A percentile compares a stretch with the other conserved stretches of the same genome.
Conservation (phyloP, 2,329 filamentous ascomycete genomes). For the Rhinocladiella similis region DNA sequence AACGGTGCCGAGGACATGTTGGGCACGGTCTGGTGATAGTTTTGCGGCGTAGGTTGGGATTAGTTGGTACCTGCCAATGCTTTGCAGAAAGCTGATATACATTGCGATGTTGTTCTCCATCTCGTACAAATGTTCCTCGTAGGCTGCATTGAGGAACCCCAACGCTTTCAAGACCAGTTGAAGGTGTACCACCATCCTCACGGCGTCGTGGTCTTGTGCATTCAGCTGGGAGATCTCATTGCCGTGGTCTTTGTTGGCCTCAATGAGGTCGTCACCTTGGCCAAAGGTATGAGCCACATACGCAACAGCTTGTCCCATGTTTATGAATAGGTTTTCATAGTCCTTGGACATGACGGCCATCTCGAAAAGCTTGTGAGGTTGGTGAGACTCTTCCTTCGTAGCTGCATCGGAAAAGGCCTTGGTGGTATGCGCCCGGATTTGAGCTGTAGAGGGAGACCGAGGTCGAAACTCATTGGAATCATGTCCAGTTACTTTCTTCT, state of each 20-base stretch:
- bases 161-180: constrained; percentile 66
- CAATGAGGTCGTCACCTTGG: constrained; percentile 35
- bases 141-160: constrained; percentile 49
- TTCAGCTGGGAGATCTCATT: constrained; percentile 39
- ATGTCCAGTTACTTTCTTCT: constrained; percentile 49
- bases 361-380: constrained; percentile 47
- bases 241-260: constrained; percentile 32
- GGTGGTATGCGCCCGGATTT: constrained; percentile 17
- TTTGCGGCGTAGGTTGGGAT: constrained; percentile 88
- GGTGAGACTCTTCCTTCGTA: constrained; percentile 41
- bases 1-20: constrained; percentile 72
- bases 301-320: constrained; percentile 42
- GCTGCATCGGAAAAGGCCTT: constrained; percentile 20
- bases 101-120: constrained; percentile 76
- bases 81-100: constrained; percentile 78
- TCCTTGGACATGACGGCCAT: constrained; percentile 43
- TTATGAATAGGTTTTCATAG: constrained; percentile 43
- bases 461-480: constrained; percentile 15
- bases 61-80: constrained; percentile 70
- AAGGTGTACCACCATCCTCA: constrained; percentile 69
- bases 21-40: constrained; percentile 60
- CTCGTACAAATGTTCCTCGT: constrained; percentile 45
- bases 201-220: constrained; percentile 56
- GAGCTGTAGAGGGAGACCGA: constrained; percentile 8
- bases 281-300: constrained; percentile 35